Base-by-base conservation (phyloP, 2,329 filamentous ascomycete genomes). In the Pseudogymnoascus sp. region DNA sequence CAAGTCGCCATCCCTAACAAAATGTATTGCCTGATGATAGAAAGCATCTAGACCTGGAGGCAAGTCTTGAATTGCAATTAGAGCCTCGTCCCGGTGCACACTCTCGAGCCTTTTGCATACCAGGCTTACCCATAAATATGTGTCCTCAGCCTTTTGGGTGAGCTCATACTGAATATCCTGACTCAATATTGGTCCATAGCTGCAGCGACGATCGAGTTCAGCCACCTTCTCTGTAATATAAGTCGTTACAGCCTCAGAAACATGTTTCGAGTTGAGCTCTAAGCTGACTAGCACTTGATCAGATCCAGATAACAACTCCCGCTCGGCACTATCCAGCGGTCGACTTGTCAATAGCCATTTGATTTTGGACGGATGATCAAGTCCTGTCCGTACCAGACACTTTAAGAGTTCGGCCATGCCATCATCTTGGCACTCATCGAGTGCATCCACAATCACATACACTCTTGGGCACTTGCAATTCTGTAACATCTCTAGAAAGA, bases 271-370 rank as follows among this genome's bases (percentile, higher is more conserved):
- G 60, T 69, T 68, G 31, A 67, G 61, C 41, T 69, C 66, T 12
- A 68, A 50, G 64, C 67, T 69, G 38, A 69, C 63, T 22, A 31
- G 28, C 14, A 62, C 41, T 46, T 69, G 66, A 31, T 71, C 68
- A 62, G 65, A 66, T 10, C 66, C 66, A 66, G 65, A 60, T 62
- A 71, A 38, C 40, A 73, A 65, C 37, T 60, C 64, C 38, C 61
- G 62, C 46, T 71, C 68, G 62, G 67, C 68, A 35, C 41, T 62
- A 26, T 72, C 67, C 40, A 69, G 64, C 22, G 70, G 70, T 62
- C 70, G 68, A 61, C 71, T 73, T 61, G 70, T 72, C 50, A 73
- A 66, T 6, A 73, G 24, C 71, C 70, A 73, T 63, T 72, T 72
- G 31, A 73, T 64, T 61, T 67, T 70, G 12, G 62, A 66, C 6